phyloP scores from a whole-genome alignment of 2,329 filamentous ascomycete genomes.

The Hymenoscyphus repandus region DNA sequence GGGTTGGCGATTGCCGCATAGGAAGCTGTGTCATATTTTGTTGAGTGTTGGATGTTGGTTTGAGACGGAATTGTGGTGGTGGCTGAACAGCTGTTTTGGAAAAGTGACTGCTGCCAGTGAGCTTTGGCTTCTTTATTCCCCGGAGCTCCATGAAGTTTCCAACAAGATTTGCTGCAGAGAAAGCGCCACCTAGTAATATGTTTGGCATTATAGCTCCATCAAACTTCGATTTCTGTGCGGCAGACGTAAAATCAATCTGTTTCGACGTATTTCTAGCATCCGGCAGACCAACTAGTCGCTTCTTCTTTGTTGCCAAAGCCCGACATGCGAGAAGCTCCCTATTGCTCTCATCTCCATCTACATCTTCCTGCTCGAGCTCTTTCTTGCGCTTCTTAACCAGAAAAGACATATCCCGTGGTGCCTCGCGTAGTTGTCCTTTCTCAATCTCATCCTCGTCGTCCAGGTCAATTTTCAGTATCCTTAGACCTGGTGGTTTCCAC shows the following conservation, averaged over 20 bases:
- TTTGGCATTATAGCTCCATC: conserved; percentile 15
- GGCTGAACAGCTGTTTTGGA: neutral
- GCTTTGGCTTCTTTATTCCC: conserved; percentile 31
- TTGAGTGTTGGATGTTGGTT: neutral
- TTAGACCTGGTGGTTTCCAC: conserved; percentile 45
- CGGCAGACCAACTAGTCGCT: neutral
- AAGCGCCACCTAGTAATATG: conserved; percentile 23
- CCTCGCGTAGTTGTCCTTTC: conserved; percentile 18
- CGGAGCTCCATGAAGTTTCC: conserved; percentile 46
- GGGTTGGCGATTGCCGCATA: conserved; percentile 13
- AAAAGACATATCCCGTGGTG: conserved; percentile 30
- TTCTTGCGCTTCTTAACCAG: conserved; percentile 37
- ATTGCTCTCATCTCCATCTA: conserved; percentile 3
- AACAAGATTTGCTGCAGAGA: conserved; percentile 39
- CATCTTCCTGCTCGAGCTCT: conserved; percentile 14
- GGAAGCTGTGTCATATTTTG: neutral
- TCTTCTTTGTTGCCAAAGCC: neutral
- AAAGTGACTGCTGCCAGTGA: conserved; percentile 29
- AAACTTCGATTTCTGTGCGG: conserved; percentile 18
- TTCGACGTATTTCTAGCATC: conserved; percentile 1
- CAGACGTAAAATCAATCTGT: conserved; percentile 1
- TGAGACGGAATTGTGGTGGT: neutral
- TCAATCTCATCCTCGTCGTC: conserved; percentile 32
- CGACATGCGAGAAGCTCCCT: neutral
- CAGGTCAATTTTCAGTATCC: conserved; percentile 37